Evolutionary conservation across 805 yeast genomes (phyloP).

Genomic region (Starmerella sp.): DNA sequence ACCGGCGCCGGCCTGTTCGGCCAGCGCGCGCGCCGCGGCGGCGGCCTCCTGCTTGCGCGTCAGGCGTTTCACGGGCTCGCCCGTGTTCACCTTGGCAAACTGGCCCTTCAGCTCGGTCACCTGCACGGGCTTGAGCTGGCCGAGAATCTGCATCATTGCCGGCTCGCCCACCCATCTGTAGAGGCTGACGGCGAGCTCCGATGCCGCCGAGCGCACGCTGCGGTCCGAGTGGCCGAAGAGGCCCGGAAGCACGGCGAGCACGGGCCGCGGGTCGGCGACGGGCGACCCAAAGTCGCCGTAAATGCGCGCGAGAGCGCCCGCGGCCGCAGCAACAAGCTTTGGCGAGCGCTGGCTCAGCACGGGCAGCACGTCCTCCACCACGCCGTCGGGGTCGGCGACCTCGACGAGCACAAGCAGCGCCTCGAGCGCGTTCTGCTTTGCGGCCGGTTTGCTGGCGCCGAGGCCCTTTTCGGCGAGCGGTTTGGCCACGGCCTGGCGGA

Average conservation of each 20-base stretch:
- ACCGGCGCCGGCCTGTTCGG: neutral
- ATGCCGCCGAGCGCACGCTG: conserved; percentile 72
- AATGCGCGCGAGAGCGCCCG: conserved; percentile 45
- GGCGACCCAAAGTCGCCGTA: conserved; percentile 52
- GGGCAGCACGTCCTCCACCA: conserved; percentile 58
- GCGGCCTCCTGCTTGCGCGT: conserved; percentile 12
- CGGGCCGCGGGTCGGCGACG: conserved; percentile 45
- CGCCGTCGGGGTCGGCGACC: conserved; percentile 42
- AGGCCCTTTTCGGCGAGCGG: conserved; percentile 71
- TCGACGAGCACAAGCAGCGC: conserved; percentile 55
- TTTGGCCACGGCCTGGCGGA: conserved; percentile 23
- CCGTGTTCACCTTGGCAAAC: conserved; percentile 41
- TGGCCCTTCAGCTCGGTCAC: conserved; percentile 68
- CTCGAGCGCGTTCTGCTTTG: conserved; percentile 54
- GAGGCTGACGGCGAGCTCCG: conserved; percentile 53
- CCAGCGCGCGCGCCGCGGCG: neutral
- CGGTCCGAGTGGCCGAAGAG: conserved; percentile 77
- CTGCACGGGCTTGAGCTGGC: conserved; percentile 76
- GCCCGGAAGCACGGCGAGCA: conserved; percentile 49
- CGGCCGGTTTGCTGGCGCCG: conserved; percentile 60
- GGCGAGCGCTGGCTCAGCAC: conserved; percentile 44
- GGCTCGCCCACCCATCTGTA: conserved; percentile 63
- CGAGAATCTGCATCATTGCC: conserved; percentile 46
- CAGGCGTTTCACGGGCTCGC: conserved; percentile 6
- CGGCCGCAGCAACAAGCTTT: conserved; percentile 61